Conservation (phyloP, 2,329 filamentous ascomycete species). For the Colletotrichum spaethianum region DNA sequence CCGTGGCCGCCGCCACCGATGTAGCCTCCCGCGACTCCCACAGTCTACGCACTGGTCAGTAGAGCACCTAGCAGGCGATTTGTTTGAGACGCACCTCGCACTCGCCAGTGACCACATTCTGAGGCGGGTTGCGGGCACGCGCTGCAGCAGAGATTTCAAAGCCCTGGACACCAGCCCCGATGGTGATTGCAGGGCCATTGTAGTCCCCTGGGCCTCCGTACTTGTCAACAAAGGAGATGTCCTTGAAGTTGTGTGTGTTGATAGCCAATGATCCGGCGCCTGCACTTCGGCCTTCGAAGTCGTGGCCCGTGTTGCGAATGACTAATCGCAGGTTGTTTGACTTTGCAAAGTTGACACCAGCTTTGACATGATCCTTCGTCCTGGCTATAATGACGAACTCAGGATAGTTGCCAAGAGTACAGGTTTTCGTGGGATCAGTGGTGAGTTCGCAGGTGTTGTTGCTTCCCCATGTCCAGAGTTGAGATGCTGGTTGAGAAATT, state of each 20-base stretch:
- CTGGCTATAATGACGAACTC: constrained; percentile 50
- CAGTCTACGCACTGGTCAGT: constrained; percentile 52
- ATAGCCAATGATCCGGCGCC: constrained; percentile 71
- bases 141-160: constrained; percentile 60
- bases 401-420: constrained; percentile 57
- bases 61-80: not conserved
- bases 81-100: constrained; percentile 52
- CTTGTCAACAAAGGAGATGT: constrained; percentile 56
- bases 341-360: constrained; percentile 50
- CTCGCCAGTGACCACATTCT: constrained; percentile 67
- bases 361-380: constrained; percentile 46
- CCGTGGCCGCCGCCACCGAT: constrained; percentile 72
- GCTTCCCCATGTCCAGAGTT: constrained; percentile 59
- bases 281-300: constrained; percentile 71
- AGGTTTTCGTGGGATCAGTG: constrained; percentile 49
- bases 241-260: constrained; percentile 70
- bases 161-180: constrained; percentile 68
- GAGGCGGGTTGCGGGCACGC: constrained; percentile 52
- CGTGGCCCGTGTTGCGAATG: constrained; percentile 71
- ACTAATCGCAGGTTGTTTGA: constrained; percentile 65
- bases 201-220: constrained; percentile 58
- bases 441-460: constrained; percentile 58
- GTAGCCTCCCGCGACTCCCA: constrained; percentile 74
- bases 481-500: constrained; percentile 48
- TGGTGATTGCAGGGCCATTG: constrained; percentile 64